Base-by-base conservation (phyloP, 2,329 filamentous ascomycete genomes). In the Paraphoma chrysanthemicola region DNA sequence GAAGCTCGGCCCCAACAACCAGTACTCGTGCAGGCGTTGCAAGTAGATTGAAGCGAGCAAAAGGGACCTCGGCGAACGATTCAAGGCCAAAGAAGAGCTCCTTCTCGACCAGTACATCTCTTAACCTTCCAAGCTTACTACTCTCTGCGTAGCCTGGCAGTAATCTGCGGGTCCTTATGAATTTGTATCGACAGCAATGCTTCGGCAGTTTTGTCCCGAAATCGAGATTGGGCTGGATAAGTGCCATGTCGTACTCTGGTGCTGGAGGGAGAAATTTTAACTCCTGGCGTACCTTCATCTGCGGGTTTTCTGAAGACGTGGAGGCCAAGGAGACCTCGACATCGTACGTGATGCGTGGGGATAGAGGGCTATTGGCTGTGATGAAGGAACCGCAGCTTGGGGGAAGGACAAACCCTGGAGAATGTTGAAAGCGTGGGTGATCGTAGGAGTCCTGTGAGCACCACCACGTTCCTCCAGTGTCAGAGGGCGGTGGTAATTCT, bases 371-470 rank as follows among this genome's bases (percentile, higher is more conserved):
- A 30, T 43, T 48, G 11, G n/a, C n/a, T 2, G 39, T 14, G 28
- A 30, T 52, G 17, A 53, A 49, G 1, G 49, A 47, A 18, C 53
- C 47, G 16, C 54, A 66, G 23, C 55, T 70, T 6, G 67, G 62
- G 9, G 67, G 66, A 5, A 68, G 39, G 12, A 31, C 39, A 18
- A 67, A 67, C 1, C 66, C 67, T 7, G 66, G 64, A 11, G 64
- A 66, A 30, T 71, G 68, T 38, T 71, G 68, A 16, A 71, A 68
- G 9, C 60, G 60, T 31, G 63, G 62, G 31, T 68, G 65, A 29
- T 67, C 60, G 44, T 53, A 61, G 6, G 59, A 57, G 33, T 69
- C 67, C 12, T 63, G 48, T 2, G 57, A 55, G 9, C 67, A 54
- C 28, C 60, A 56, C 62, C 57, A 66, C 11, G 46, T 30, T 44